These are phyloP conservation scores for Pyricularia grisea DNA, from an alignment of 2,329 filamentous ascomycete species.

Conservation along the genomic window DNA sequence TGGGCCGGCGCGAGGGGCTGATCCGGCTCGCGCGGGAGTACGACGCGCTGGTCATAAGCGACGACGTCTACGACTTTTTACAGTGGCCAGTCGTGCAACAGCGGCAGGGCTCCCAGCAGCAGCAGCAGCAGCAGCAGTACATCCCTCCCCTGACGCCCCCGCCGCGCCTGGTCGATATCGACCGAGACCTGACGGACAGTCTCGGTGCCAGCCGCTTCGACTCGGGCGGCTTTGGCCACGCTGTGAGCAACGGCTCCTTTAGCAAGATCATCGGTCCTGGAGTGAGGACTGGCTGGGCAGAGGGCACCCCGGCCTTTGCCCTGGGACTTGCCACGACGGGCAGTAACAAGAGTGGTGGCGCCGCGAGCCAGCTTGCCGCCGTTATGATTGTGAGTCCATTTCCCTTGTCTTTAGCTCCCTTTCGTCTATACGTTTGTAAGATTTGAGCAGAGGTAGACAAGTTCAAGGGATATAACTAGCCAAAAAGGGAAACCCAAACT, in stretches of 20 bases:
- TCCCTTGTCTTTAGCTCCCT: neutral
- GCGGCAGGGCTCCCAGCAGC: neutral
- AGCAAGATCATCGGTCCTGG: conserved; percentile 81
- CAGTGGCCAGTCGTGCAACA: conserved; percentile 53
- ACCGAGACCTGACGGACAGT: conserved; percentile 42
- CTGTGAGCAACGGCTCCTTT: conserved; percentile 80
- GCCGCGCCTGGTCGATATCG: conserved; percentile 72
- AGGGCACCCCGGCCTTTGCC: conserved; percentile 51
- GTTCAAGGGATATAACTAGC: neutral
- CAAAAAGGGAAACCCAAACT: neutral
- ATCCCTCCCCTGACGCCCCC: conserved; percentile 19
- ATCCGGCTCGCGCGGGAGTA: conserved; percentile 68
- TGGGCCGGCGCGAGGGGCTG: conserved; percentile 55
- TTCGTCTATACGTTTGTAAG: neutral
- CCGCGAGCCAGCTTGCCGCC: conserved; percentile 33
- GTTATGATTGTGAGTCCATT: conserved; percentile 2
- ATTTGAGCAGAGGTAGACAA: neutral
- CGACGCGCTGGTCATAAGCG: conserved; percentile 74
- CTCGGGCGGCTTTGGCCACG: conserved; percentile 60
- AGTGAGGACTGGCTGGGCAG: conserved; percentile 78
- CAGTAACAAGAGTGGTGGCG: conserved; percentile 45
- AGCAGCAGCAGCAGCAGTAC: neutral
- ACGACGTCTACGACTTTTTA: conserved; percentile 92
- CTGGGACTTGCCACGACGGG: conserved; percentile 43
- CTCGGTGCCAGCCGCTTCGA: conserved; percentile 33